Evolutionary conservation across 179 eudicot genomes (phyloP).

Genomic region (Spinacia oleracea): DNA sequence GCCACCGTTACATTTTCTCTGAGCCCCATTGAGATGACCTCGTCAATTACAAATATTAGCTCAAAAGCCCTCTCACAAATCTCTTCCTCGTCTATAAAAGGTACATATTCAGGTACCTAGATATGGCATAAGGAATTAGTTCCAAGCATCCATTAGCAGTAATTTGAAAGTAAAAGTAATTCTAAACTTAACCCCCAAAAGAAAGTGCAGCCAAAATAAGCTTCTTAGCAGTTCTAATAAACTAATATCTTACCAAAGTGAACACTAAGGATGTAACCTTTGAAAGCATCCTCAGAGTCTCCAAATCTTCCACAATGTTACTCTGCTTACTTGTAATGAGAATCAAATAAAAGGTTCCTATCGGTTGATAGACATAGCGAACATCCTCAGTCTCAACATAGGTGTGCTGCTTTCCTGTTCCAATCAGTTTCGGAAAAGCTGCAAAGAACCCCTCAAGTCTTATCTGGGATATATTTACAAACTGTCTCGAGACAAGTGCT

Average conservation of each 20-base stretch:
- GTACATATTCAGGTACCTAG: conserved; percentile 68
- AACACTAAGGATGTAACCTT: conserved; percentile 67
- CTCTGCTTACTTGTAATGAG: conserved; percentile 91
- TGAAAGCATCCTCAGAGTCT: conserved; percentile 86
- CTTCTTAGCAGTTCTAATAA: too few species aligned
- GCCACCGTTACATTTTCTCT: conserved; percentile 60
- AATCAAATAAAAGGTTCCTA: conserved; percentile 70
- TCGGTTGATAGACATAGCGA: conserved; percentile 96
- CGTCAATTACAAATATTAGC: conserved; percentile 71
- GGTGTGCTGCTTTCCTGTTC: conserved; percentile 91
- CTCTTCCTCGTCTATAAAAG: conserved; percentile 62
- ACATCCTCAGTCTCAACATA: conserved; percentile 94
- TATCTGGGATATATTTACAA: conserved; percentile 86
- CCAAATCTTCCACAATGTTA: conserved; percentile 96
- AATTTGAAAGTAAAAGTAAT: too few species aligned
- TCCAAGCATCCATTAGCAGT: too few species aligned
- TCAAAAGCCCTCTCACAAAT: conserved; percentile 57
- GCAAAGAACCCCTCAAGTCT: conserved; percentile 91
- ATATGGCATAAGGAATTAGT: conserved; percentile 35
- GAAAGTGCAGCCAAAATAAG: too few species aligned
- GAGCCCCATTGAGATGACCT: conserved; percentile 76
- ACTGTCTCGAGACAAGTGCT: conserved; percentile 92
- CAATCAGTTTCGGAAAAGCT: conserved; percentile 93
- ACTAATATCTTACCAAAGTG: neutral
- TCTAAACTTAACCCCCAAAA: too few species aligned